Base-by-base conservation (phyloP, 176 grass and related monocot genomes). In the Pontederia paniculata region DNA sequence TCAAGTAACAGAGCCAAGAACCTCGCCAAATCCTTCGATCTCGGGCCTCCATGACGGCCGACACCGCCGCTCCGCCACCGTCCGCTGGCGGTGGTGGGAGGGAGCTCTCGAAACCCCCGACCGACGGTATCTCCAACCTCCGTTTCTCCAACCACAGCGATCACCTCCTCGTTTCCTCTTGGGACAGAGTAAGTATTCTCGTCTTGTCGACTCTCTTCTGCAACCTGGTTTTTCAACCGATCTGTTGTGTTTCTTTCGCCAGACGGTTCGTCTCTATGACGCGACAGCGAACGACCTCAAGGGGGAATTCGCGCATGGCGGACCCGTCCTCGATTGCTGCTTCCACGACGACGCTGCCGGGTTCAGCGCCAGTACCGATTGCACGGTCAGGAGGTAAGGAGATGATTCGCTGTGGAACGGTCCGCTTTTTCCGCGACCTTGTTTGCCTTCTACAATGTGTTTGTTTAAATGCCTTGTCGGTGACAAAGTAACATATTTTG, bases 101-200 rank as follows among this genome's bases (percentile, higher is more conserved):
- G 75, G 93, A 98, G 72, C 77, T 98, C 23, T 54, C 65, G 9
- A 63, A 73, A 17, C 86, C 86, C 7, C 93, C 93, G 4, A 57
- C 93, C 0, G 86, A 98, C 50, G 93, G 93, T 48, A 82, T 98
- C 77, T 88, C 93, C 69, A 91, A 84, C 72, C 77, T 98, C 45
- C 93, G 83, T 20, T 98, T 98, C 72, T 98, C 93, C 54, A 98
- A 98, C 74, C 93, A 98, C 83, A 98, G 93, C 61, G 81, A 98
- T 63, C 78, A 91, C 58, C 79, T 98, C 48, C 84, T 98, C 54
- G 93, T 98, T 62, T 98, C 86, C 46, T 98, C 93, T 7, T 98
- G 93, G 93, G 93, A 98, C 58, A 98, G 83, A 83, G 93, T 98
- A 65, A 70, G 44, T 20, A 23, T 2, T 8, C 17, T 17, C n/a